These are phyloP conservation scores for Penicillium parvum DNA, from an alignment of 495 filamentous ascomycete genomes.

Conservation along the genomic window DNA sequence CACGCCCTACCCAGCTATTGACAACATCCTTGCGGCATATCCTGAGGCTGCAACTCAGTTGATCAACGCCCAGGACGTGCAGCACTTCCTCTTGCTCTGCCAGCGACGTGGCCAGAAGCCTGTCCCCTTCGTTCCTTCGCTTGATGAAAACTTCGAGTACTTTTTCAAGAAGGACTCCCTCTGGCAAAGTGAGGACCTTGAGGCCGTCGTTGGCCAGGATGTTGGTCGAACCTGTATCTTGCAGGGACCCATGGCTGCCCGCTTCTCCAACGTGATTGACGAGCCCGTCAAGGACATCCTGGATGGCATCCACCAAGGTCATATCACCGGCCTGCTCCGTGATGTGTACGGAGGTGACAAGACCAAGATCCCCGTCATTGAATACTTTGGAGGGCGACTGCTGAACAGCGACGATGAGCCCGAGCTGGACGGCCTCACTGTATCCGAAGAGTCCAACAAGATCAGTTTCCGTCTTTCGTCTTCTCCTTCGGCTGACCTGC, in stretches of 20 bases:
- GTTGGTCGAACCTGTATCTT: slow-evolving; percentile 92
- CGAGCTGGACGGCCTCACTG: slow-evolving; percentile 76
- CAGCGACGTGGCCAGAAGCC: slow-evolving; percentile 92
- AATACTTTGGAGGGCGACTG: slow-evolving; percentile 90
- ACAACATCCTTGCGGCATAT: slow-evolving; percentile 75
- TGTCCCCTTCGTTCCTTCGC: slow-evolving; percentile 84
- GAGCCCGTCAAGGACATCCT: slow-evolving; percentile 93
- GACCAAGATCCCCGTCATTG: slow-evolving; percentile 71
- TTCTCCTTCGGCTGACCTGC: slow-evolving; percentile 63
- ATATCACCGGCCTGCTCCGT: slow-evolving; percentile 71
- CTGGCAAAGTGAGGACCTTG: slow-evolving; percentile 97
- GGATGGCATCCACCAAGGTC: slow-evolving; percentile 79
- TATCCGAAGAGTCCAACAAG: slow-evolving; percentile 69
- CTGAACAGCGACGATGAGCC: slow-evolving; percentile 49
- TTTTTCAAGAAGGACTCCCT: slow-evolving; percentile 99
- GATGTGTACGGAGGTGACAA: slow-evolving; percentile 78
- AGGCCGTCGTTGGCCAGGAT: slow-evolving; percentile 92
- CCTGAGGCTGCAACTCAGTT: slow-evolving; percentile 83
- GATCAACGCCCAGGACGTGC: slow-evolving; percentile 95
- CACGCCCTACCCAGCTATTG: slow-evolving; percentile 69
- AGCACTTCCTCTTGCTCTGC: slow-evolving; percentile 93
- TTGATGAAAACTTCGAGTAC: slow-evolving; percentile 95
- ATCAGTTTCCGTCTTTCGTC: slow-evolving; percentile 74
- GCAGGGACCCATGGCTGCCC: slow-evolving; percentile 90
- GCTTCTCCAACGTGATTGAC: slow-evolving; percentile 81